Conservation (phyloP, 1,284 basidiomycete species). For the Pisolithus thermaeus region DNA sequence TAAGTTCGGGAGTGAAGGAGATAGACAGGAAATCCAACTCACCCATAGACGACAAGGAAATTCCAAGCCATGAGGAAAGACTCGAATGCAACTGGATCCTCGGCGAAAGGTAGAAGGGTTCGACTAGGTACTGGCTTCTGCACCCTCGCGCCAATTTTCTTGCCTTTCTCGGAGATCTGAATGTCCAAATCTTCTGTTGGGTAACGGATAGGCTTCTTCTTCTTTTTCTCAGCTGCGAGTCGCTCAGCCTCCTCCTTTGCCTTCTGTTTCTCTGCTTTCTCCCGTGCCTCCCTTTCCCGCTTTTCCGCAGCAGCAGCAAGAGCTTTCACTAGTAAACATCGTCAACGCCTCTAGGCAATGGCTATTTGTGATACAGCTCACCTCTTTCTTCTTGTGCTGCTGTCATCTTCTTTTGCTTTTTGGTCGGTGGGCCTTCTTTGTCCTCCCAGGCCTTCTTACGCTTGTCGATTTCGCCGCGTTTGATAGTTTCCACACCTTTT, state of each 20-base stretch:
- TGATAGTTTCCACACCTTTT: slow-evolving; percentile 70
- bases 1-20: background rate
- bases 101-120: slow-evolving; percentile 68
- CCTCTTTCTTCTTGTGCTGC: slow-evolving; percentile 69
- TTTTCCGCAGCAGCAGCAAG: slow-evolving; percentile 44
- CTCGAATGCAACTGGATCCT: slow-evolving; percentile 70
- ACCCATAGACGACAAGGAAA: slow-evolving; percentile 91
- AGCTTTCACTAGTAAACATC: slow-evolving; percentile 28
- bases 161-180: slow-evolving; percentile 69
- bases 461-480: slow-evolving; percentile 85
- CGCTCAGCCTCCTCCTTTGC: slow-evolving; percentile 68
- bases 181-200: slow-evolving; percentile 82
- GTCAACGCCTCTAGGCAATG: slow-evolving; percentile 9
- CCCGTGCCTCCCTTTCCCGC: slow-evolving; percentile 60
- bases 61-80: slow-evolving; percentile 87
- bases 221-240: slow-evolving; percentile 71
- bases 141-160: slow-evolving; percentile 64
- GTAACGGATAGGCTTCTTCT: slow-evolving; percentile 86
- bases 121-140: slow-evolving; percentile 66
- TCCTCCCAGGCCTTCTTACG: slow-evolving; percentile 85
- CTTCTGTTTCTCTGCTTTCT: slow-evolving; percentile 61
- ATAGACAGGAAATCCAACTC: slow-evolving; percentile 24
- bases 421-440: slow-evolving; percentile 69
- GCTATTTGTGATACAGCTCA: slow-evolving; percentile 23
- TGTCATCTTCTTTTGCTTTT: slow-evolving; percentile 76